Evolutionary conservation across 306 rosid genomes (phyloP).

Genomic region (Arachis hypogaea): DNA sequence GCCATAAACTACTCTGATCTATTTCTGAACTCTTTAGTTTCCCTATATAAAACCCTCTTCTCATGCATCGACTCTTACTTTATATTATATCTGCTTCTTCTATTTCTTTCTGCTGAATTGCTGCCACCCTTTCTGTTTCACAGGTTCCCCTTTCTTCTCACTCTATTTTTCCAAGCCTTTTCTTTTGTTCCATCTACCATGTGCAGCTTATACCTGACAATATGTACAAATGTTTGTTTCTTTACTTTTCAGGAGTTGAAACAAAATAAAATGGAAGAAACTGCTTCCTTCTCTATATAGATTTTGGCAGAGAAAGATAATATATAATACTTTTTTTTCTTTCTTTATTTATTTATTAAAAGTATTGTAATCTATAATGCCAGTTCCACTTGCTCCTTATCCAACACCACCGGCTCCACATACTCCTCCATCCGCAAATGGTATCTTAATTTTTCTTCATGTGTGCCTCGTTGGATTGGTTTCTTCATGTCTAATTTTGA

Average conservation of each 20-base stretch:
- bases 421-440: slow-evolving; percentile 78
- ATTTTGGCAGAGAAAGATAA: slow-evolving; percentile 50
- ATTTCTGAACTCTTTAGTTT: slow-evolving; percentile 39
- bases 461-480: slow-evolving; percentile 28
- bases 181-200: slow-evolving; percentile 10
- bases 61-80: slow-evolving; percentile 34
- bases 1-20: slow-evolving; percentile 32
- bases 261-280: slow-evolving; percentile 47
- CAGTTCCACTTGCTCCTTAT: slow-evolving; percentile 99
- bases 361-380: slow-evolving; percentile 61
- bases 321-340: slow-evolving; percentile 8
- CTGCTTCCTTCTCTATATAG: slow-evolving; percentile 44
- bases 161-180: slow-evolving; percentile 29
- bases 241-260: slow-evolving; percentile 48
- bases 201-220: slow-evolving; percentile 14
- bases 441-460: slow-evolving; percentile 45
- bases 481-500: slow-evolving; percentile 13
- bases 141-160: slow-evolving; percentile 29
- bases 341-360: background rate
- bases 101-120: background rate
- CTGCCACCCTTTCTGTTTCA: slow-evolving; percentile 36
- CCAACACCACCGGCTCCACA: slow-evolving; percentile 84
- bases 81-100: slow-evolving; percentile 25
- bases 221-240: slow-evolving; percentile 10
- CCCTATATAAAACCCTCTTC: slow-evolving; percentile 32